phyloP scores from a whole-genome alignment of 192 early-diverging fungal genomes.

The Coemansia asiatica region DNA sequence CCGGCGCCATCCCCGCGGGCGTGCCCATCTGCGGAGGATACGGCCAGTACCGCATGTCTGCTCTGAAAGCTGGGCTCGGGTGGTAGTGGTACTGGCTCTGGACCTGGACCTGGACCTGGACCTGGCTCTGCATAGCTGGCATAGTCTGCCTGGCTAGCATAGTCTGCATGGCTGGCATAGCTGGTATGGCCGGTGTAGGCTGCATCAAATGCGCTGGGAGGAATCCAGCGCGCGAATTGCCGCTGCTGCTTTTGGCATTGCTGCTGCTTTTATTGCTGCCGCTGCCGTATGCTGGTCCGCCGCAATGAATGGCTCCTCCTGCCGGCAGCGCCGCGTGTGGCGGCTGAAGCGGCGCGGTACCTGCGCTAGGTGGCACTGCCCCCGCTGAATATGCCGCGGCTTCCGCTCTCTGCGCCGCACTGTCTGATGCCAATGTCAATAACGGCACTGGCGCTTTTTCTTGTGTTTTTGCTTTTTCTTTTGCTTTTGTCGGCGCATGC shows the following conservation, averaged over 20 bases:
- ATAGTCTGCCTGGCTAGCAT: background rate
- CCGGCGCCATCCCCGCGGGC: conserved; percentile 5
- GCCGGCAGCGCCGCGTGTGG: background rate
- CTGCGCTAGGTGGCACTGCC: background rate
- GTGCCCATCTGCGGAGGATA: conserved; percentile 28
- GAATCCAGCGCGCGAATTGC: background rate
- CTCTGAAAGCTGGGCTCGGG: background rate
- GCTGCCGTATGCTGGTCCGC: background rate
- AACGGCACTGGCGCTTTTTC: background rate
- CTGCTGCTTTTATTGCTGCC: background rate
- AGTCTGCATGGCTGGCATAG: background rate
- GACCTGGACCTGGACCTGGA: conserved; percentile 9
- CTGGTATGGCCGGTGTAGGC: too few species aligned
- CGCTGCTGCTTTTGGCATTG: background rate
- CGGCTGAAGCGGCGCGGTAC: conserved; percentile 2
- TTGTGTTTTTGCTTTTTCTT: background rate
- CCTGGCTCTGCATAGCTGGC: too few species aligned
- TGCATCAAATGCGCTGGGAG: background rate
- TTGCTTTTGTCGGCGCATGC: background rate
- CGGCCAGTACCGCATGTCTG: conserved; percentile 46
- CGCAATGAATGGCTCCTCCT: conserved; percentile 1
- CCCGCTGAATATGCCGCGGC: background rate
- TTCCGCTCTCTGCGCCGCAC: too few species aligned
- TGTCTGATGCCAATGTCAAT: too few species aligned
- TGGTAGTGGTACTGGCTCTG: conserved; percentile 3